These are phyloP conservation scores for Austroboletus eburneus DNA, from an alignment of 768 basidiomycete species.

Conservation along the genomic window DNA sequence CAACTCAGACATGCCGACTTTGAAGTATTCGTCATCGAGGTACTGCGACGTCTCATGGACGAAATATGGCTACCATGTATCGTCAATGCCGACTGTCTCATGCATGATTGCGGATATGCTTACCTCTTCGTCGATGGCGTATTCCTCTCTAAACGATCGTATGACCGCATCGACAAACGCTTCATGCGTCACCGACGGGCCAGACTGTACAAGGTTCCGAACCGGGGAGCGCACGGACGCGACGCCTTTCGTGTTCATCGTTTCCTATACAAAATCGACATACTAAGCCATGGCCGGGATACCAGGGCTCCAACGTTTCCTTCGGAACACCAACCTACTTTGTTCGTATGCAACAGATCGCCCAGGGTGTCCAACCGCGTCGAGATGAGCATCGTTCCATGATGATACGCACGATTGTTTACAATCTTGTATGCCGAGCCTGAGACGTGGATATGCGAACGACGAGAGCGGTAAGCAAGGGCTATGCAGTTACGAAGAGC, in stretches of 20 bases:
- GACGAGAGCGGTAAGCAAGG: too few species aligned
- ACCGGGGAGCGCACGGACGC: conserved; percentile 92
- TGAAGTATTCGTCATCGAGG: conserved; percentile 54
- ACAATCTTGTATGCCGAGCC: conserved; percentile 98
- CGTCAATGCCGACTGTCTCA: neutral
- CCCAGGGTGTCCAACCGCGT: conserved; percentile 71
- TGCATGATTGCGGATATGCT: neutral
- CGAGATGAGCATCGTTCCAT: conserved; percentile 97
- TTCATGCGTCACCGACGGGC: conserved; percentile 54
- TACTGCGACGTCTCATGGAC: conserved; percentile 46
- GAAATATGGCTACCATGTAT: conserved; percentile 31
- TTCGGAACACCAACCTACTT: conserved; percentile 40
- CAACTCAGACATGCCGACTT: conserved; percentile 68
- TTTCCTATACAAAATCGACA: conserved; percentile 44
- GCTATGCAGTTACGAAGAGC: too few species aligned
- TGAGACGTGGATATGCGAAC: conserved; percentile 62
- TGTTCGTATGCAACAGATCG: conserved; percentile 60
- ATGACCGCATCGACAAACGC: conserved; percentile 67
- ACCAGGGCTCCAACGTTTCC: neutral
- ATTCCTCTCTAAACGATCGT: conserved; percentile 60
- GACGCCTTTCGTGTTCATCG: conserved; percentile 81
- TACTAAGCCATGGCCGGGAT: neutral
- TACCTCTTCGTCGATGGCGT: conserved; percentile 38
- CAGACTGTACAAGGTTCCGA: conserved; percentile 66
- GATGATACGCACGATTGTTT: conserved; percentile 88